Percentiles rank a stretch among this genome's conserved stretches.
Evolutionary conservation across 169 alveolate genomes (phyloP).

Genomic region (Hepatocystis sp.): DNA sequence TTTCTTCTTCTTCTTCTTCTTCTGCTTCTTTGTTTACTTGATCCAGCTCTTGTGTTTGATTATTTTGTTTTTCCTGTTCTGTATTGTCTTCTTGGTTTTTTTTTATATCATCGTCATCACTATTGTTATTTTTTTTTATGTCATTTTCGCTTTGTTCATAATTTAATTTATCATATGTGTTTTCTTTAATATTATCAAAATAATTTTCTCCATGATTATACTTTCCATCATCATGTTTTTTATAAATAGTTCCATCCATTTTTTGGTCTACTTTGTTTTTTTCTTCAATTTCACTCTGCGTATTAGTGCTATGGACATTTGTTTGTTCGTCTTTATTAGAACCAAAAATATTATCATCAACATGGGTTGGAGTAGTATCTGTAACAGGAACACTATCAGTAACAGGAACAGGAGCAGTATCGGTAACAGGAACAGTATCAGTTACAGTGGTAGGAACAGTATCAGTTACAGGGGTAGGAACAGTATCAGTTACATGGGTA

Average conservation of each 20-base stretch:
- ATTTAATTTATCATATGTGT: neutral
- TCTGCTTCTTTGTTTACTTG: neutral
- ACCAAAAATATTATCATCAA: neutral
- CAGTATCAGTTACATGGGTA: too few relatives aligned
- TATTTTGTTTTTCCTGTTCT: neutral
- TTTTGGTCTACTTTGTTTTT: neutral
- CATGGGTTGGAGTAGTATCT: neutral
- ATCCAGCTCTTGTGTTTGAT: too few relatives aligned
- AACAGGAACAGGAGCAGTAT: too few relatives aligned
- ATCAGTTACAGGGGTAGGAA: too few relatives aligned
- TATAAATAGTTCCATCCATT: neutral
- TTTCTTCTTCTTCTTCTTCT: neutral
- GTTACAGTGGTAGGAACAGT: too few relatives aligned
- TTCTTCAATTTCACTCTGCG: neutral
- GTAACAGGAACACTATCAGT: too few relatives aligned
- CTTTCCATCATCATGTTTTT: neutral
- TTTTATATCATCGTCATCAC: too few relatives aligned
- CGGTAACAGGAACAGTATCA: too few relatives aligned
- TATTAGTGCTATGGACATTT: neutral
- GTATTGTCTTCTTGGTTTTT: slow-evolving; percentile 2
- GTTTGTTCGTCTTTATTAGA: neutral
- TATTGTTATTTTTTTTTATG: too few relatives aligned
- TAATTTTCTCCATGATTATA: neutral
- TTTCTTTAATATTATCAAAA: neutral
- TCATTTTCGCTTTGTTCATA: neutral